A percentile compares a stretch with the other conserved stretches of the same genome.
phyloP scores from a whole-genome alignment of 768 basidiomycete species.

The Mycena floridula region DNA sequence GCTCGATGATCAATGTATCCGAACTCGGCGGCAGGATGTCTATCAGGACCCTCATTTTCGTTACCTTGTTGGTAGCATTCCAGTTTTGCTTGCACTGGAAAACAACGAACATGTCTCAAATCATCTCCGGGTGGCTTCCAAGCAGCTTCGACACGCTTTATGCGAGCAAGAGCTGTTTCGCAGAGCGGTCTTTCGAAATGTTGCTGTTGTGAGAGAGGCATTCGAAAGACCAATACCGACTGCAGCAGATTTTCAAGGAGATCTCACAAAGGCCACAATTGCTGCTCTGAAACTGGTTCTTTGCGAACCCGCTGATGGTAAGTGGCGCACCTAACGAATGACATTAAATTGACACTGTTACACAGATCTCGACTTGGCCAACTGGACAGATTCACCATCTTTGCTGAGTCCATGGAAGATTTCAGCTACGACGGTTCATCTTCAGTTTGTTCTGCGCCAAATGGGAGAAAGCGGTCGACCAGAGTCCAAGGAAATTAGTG shows the following conservation, averaged over 20 bases:
- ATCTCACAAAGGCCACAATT: slow-evolving; percentile 55
- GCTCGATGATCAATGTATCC: slow-evolving; percentile 62
- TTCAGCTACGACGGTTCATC: slow-evolving; percentile 72
- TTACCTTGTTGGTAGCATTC: slow-evolving; percentile 55
- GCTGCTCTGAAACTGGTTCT: slow-evolving; percentile 63
- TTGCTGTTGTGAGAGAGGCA: slow-evolving; percentile 61
- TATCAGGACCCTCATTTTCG: slow-evolving; percentile 64
- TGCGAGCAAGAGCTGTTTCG: slow-evolving; percentile 67
- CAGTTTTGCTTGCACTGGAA: slow-evolving; percentile 67
- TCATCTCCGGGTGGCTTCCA: slow-evolving; percentile 41
- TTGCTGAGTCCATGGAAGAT: slow-evolving; percentile 81
- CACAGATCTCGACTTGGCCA: slow-evolving; percentile 44
- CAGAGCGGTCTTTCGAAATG: slow-evolving; percentile 68
- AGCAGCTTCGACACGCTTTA: slow-evolving; percentile 47
- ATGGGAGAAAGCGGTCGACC: slow-evolving; percentile 50
- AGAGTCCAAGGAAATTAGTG: slow-evolving; percentile 46
- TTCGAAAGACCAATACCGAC: slow-evolving; percentile 60
- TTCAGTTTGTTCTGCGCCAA: slow-evolving; percentile 71
- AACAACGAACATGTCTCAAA: slow-evolving; percentile 47
- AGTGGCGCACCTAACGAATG: slow-evolving; percentile 11
- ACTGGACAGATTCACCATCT: slow-evolving; percentile 57
- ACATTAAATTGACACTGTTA: neutral
- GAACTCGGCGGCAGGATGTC: slow-evolving; percentile 62
- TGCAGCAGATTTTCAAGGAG: slow-evolving; percentile 37
- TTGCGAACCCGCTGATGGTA: slow-evolving; percentile 58